Evolutionary conservation across 163 green algal genomes (phyloP).

Genomic region (Scenedesmus sp.): DNA sequence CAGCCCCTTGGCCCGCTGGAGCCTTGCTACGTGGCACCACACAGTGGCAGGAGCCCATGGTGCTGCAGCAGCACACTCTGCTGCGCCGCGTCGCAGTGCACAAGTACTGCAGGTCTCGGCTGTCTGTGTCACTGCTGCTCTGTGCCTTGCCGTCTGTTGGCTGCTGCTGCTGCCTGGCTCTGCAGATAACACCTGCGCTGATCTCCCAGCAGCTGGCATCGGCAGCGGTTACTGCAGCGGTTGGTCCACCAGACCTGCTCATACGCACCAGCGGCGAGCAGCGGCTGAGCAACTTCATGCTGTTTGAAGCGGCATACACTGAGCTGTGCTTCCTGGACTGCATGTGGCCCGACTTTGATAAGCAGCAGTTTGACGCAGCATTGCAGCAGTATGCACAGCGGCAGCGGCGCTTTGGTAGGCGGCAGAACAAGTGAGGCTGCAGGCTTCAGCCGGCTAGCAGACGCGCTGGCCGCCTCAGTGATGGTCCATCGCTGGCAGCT

Average conservation of each 20-base stretch:
- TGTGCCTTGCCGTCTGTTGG: neutral
- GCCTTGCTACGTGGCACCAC: no score
- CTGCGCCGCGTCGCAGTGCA: neutral
- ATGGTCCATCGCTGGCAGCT: neutral
- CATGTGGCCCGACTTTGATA: slow-evolving; percentile 81
- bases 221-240: slow-evolving; percentile 37
- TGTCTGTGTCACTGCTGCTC: neutral
- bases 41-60: no score
- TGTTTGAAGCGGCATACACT: slow-evolving; percentile 82
- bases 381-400: slow-evolving; percentile 63
- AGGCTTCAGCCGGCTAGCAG: no score
- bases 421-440: neutral
- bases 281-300: slow-evolving; percentile 80
- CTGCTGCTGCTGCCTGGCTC: neutral
- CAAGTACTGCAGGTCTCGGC: neutral
- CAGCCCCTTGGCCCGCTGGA: no score
- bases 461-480: no score
- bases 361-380: slow-evolving; percentile 59
- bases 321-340: slow-evolving; percentile 82
- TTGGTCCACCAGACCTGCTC: slow-evolving; percentile 83
- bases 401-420: slow-evolving; percentile 69
- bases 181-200: slow-evolving; percentile 64
- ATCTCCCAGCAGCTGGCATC: slow-evolving; percentile 68
- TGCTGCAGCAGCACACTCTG: neutral
- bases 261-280: slow-evolving; percentile 89